Base-by-base conservation (phyloP, 2,329 filamentous ascomycete genomes). In the Trichoderma atrobrunneum region DNA sequence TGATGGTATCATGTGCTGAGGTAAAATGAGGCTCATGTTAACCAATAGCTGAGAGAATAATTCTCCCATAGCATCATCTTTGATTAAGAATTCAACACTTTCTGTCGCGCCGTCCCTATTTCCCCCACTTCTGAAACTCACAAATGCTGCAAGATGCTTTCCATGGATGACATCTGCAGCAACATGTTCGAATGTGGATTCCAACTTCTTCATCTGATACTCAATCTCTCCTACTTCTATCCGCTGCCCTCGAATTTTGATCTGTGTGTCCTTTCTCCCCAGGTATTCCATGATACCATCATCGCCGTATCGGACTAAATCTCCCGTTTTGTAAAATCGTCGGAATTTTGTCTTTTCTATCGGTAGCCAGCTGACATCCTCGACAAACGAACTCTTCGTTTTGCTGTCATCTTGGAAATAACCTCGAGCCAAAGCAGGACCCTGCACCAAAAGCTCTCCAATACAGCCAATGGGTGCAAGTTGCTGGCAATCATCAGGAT, bases 401-500 rank as follows among this genome's bases (percentile, higher is more conserved):
- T 74, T 74, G 7, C 30, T 72, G 5, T 76, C 72, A 16, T 77
- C 67, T n/a, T 75, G 48, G 7, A 78, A 72, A 24, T 78, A 78
- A 1, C 73, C 74, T 5, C 76, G 72, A 8, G 75, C 75, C 1
- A 77, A 59, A 16, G 70, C 73, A 1, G 71, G 72, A 0, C 74
- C 74, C 26, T 78, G 67, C 5, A 78, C 70, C 2, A 78, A 61
- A 11, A 78, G 72, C 56, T 78, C 77, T 18, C 76, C 77, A 7
- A 76, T 61, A 36, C 71, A 73, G 16, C 76, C 77, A 14, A 76
- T 65, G 7, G 74, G 75, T 4, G 71, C 72, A 8, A 78, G 74
- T 2, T 57, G 63, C 56, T 76, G 60, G 48, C 72, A 71, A 54
- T 78, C 69, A 2, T 72, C 43, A 1, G 73, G 72, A 16, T 76